A percentile compares a stretch with the other conserved stretches of the same genome.
Evolutionary conservation across 768 basidiomycete genomes (phyloP).

Genomic region (Suillus ampliporus): DNA sequence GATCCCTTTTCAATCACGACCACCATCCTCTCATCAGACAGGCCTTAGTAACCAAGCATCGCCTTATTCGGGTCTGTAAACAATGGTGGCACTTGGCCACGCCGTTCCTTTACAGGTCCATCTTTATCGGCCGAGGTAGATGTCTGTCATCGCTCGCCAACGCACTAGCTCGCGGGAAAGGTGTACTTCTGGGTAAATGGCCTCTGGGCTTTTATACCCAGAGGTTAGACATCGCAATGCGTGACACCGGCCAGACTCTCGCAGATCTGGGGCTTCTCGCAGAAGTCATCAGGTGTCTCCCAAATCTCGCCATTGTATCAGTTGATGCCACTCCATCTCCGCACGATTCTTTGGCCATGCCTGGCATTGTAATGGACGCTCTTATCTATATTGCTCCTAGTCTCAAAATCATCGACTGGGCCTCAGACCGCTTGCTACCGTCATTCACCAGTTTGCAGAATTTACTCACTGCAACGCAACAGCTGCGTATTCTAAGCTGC

Average conservation of each 20-base stretch:
- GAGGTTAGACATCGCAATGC: constrained; percentile 32
- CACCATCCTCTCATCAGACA: constrained; percentile 16
- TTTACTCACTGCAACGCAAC: constrained; percentile 19
- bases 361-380: constrained; percentile 19
- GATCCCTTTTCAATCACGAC: constrained; percentile 12
- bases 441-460: neutral
- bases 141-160: constrained; percentile 25
- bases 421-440: neutral
- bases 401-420: constrained; percentile 29
- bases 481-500: constrained; percentile 17
- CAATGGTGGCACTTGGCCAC: constrained; percentile 34
- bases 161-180: constrained; percentile 17
- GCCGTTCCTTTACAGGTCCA: constrained; percentile 29
- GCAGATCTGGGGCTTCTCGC: constrained; percentile 17
- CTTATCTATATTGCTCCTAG: constrained; percentile 21
- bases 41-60: constrained; percentile 31
- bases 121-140: constrained; percentile 25
- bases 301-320: constrained; percentile 26
- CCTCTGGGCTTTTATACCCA: constrained; percentile 29
- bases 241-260: constrained; percentile 15
- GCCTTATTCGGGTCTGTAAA: constrained; percentile 35
- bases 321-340: constrained; percentile 11
- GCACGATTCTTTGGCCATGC: neutral
- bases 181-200: constrained; percentile 15
- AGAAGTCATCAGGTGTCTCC: constrained; percentile 21